Conservation (phyloP, 148 eudicot genomes). For the Rheum nobile region DNA sequence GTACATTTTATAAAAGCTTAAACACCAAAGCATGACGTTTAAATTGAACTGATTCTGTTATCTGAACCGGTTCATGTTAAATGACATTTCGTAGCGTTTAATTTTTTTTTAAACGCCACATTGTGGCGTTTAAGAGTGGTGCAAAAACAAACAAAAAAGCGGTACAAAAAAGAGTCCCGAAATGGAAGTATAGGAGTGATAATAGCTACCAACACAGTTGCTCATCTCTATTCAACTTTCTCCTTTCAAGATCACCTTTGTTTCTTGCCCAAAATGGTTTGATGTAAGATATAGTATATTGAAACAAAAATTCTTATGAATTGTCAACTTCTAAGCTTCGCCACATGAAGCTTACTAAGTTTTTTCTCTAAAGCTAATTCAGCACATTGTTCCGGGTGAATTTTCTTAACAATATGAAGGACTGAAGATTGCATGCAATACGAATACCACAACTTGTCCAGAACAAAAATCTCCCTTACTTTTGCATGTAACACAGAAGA, state of each 20-base stretch:
- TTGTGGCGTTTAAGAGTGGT: too few relatives aligned
- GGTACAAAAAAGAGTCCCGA: too few relatives aligned
- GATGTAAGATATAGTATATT: neutral
- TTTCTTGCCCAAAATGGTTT: slow-evolving; percentile 37
- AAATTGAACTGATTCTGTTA: too few relatives aligned
- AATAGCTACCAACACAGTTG: slow-evolving; percentile 87
- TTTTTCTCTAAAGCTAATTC: slow-evolving; percentile 82
- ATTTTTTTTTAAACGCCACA: too few relatives aligned
- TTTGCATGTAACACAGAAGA: slow-evolving; percentile 41
- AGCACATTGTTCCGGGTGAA: slow-evolving; percentile 73
- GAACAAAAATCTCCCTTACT: slow-evolving; percentile 64
- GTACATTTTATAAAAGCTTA: too few relatives aligned
- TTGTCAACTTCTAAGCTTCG: neutral
- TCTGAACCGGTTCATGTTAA: too few relatives aligned
- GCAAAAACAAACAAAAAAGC: too few relatives aligned
- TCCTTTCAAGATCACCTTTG: slow-evolving; percentile 67
- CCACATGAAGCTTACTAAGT: slow-evolving; percentile 42
- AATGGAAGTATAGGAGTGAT: slow-evolving; percentile 6
- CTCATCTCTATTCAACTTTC: slow-evolving; percentile 88
- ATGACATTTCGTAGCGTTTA: too few relatives aligned
- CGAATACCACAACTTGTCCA: slow-evolving; percentile 77
- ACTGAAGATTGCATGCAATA: slow-evolving; percentile 75
- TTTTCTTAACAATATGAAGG: slow-evolving; percentile 66
- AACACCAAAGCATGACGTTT: too few relatives aligned
- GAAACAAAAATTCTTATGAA: neutral